Evolutionary conservation across 176 grass and related monocot genomes (phyloP).

Genomic region (Triticum dicoccoides): DNA sequence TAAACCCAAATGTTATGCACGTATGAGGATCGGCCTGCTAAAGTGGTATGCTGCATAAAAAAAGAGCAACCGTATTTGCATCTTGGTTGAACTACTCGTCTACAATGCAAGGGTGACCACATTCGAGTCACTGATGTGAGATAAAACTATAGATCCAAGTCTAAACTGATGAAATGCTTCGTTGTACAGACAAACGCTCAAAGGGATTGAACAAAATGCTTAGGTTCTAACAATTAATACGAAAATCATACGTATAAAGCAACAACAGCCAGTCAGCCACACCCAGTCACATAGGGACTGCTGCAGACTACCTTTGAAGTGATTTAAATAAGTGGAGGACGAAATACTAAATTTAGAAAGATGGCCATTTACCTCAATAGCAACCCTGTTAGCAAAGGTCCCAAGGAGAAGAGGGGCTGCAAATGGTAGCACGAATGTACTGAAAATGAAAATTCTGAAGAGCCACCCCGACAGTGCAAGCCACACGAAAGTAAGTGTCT

Average conservation of each 20-base stretch:
- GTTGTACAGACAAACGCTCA: background rate
- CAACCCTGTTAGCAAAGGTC: conserved; percentile 74
- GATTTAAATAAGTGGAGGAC: background rate
- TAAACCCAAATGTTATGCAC: background rate
- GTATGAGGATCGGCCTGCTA: background rate
- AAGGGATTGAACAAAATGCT: background rate
- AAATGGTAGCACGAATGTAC: conserved; percentile 75
- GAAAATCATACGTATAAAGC: background rate
- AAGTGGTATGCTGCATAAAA: conserved; percentile 8
- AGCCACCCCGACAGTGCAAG: conserved; percentile 84
- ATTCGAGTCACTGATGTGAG: background rate
- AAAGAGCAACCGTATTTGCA: background rate
- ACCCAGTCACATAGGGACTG: background rate
- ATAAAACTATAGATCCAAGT: background rate
- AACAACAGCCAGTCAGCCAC: background rate
- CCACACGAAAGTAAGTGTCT: conserved; percentile 89
- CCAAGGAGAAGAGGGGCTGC: conserved; percentile 86
- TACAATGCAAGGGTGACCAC: background rate
- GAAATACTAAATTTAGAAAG: background rate
- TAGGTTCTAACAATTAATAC: background rate
- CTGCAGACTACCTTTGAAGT: background rate
- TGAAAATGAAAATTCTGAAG: conserved; percentile 88
- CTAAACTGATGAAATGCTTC: background rate
- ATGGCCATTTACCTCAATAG: conserved; percentile 61
- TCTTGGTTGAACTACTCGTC: background rate